Evolutionary conservation across 257 asterid species (phyloP).

Genomic region (Capsicum pubescens): DNA sequence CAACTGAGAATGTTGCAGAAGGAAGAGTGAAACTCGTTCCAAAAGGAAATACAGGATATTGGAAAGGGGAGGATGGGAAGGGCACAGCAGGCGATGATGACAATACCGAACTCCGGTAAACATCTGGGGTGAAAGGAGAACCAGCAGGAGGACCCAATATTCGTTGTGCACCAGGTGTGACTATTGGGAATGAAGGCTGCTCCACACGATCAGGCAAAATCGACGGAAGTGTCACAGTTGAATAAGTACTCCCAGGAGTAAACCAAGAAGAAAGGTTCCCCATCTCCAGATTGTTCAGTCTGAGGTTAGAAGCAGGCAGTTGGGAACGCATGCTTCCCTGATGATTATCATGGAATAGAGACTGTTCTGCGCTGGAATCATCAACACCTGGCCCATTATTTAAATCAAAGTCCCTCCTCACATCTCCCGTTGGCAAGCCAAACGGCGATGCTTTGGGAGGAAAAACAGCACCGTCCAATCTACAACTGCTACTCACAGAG

Average conservation of each 20-base stretch:
- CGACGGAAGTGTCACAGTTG: slow-evolving; percentile 59
- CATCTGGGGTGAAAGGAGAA: slow-evolving; percentile 54
- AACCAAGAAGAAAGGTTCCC: slow-evolving; percentile 79
- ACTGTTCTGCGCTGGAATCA: slow-evolving; percentile 42
- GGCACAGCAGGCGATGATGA: slow-evolving; percentile 79
- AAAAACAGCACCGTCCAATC: slow-evolving; percentile 34
- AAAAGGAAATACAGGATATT: slow-evolving; percentile 41
- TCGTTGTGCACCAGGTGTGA: slow-evolving; percentile 72
- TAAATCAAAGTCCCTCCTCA: slow-evolving; percentile 56
- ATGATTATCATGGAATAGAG: slow-evolving; percentile 35
- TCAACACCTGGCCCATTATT: slow-evolving; percentile 58
- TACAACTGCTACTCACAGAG: slow-evolving; percentile 44
- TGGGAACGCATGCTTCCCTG: slow-evolving; percentile 54
- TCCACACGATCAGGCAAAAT: slow-evolving; percentile 70
- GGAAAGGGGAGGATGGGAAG: slow-evolving; percentile 37
- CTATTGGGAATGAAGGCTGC: slow-evolving; percentile 63
- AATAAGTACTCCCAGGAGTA: slow-evolving; percentile 62
- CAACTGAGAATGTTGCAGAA: slow-evolving; percentile 60
- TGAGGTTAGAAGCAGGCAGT: slow-evolving; percentile 49
- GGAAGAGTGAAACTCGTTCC: slow-evolving; percentile 65
- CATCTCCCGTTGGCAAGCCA: slow-evolving; percentile 42
- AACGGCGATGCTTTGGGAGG: slow-evolving; percentile 36
- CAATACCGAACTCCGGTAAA: slow-evolving; percentile 81
- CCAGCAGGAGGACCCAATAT: slow-evolving; percentile 63
- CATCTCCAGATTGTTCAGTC: slow-evolving; percentile 50